Percentiles rank a stretch among this genome's conserved stretches.
phyloP scores from a whole-genome alignment of 305 asterid genomes.

The Plantago rigida region DNA sequence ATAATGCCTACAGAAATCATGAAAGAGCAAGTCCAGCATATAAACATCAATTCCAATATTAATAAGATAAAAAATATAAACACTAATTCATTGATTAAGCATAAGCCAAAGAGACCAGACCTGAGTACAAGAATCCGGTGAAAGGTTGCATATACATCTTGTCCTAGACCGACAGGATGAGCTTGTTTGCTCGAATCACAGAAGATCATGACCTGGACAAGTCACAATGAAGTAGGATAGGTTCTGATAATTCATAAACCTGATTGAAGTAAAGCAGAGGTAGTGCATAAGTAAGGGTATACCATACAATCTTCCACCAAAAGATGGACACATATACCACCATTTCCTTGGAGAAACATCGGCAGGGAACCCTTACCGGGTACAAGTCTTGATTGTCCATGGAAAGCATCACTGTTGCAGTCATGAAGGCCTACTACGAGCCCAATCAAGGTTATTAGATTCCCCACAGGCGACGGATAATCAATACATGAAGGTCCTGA shows the following conservation, averaged over 20 bases:
- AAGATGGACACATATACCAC: slow-evolving; percentile 60
- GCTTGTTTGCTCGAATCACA: slow-evolving; percentile 40
- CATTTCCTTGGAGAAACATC: slow-evolving; percentile 37
- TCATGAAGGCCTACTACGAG: slow-evolving; percentile 53
- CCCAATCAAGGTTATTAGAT: slow-evolving; percentile 57
- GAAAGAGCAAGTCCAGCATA: not conserved
- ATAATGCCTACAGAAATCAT: no score
- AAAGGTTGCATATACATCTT: slow-evolving; percentile 58
- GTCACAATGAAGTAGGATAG: slow-evolving; percentile 23
- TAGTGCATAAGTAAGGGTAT: slow-evolving; percentile 22
- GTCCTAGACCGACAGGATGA: slow-evolving; percentile 60
- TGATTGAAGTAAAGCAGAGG: slow-evolving; percentile 11
- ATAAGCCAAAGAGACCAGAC: slow-evolving; percentile 30
- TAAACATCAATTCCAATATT: not conserved
- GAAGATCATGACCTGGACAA: slow-evolving; percentile 53
- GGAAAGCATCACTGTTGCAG: slow-evolving; percentile 30
- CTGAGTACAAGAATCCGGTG: slow-evolving; percentile 62
- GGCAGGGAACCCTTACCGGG: slow-evolving; percentile 29
- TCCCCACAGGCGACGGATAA: slow-evolving; percentile 58
- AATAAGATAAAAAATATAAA: not conserved
- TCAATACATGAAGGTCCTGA: slow-evolving; percentile 33
- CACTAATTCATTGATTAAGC: not conserved
- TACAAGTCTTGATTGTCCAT: slow-evolving; percentile 29
- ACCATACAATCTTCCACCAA: slow-evolving; percentile 41
- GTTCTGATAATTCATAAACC: slow-evolving; percentile 2